A percentile compares a stretch with the other conserved stretches of the same genome.
Evolutionary conservation across 257 asterid species (phyloP).

Genomic region (Solanum commersonii): DNA sequence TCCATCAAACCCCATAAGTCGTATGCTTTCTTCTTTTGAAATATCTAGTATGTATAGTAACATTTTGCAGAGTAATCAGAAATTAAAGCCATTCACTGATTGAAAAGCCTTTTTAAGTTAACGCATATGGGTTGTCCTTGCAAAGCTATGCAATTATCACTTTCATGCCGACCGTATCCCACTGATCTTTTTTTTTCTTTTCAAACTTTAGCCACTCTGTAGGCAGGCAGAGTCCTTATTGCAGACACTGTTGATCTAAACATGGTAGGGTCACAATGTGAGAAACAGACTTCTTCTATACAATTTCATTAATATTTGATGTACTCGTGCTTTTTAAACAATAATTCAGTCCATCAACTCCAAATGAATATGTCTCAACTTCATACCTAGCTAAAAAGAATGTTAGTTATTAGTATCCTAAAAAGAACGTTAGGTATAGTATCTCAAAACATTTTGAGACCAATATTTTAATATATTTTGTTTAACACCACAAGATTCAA

Average conservation of each 20-base stretch:
- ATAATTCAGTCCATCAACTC: constrained; percentile 9
- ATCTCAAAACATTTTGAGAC: neutral
- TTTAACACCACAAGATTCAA: neutral
- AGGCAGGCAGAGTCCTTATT: neutral
- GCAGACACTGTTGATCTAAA: neutral
- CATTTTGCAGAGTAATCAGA: neutral
- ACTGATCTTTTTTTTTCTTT: neutral
- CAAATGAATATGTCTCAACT: constrained; percentile 21
- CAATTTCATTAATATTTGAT: neutral
- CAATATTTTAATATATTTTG: no score
- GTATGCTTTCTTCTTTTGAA: neutral
- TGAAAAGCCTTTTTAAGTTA: neutral
- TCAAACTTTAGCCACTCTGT: neutral
- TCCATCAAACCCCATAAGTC: neutral
- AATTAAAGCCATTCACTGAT: neutral
- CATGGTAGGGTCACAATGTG: constrained; percentile 2
- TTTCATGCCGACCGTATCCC: neutral
- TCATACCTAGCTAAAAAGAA: neutral
- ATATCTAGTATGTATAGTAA: neutral
- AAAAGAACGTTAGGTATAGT: neutral
- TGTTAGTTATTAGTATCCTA: neutral
- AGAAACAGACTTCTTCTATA: constrained; percentile 2
- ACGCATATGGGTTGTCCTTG: constrained; percentile 1
- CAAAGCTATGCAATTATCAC: neutral
- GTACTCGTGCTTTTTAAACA: constrained; percentile 10